Evolutionary conservation across 1,284 basidiomycete species (phyloP), one percentile per base, ranked within the genome.

Genomic region (Phellopilus nigrolimitatus): DNA sequence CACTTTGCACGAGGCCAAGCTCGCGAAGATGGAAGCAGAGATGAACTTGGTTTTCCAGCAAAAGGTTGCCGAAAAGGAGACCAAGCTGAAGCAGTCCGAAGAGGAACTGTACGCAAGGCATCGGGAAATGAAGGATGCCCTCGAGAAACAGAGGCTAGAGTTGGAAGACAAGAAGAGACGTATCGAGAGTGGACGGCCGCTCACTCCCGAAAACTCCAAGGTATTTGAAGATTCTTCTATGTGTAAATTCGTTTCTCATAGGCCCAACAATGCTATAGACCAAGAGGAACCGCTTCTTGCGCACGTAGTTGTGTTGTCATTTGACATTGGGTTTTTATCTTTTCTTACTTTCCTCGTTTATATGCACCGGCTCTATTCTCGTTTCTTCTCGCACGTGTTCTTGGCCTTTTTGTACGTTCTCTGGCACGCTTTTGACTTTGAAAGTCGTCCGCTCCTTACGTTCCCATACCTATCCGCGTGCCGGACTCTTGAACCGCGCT

Each of bases 41-140:
- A 95, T 97, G 93, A 95, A 94, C 80, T 91, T 93, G 88, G 94
- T 98, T 61, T 98, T 98, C 90, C 92, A 95, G 68, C 95, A 97
- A 72, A 98, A 98, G 71, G 94, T 98, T 49, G 91, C 93, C 68
- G 94, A 98, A 71, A 97, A 98, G 76, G 94, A 98, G 68, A 81
- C 91, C 57, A 97, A 97, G 71, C 79, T 98, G 67, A 97, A 97
- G 75, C 94, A 97, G 70, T 92, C 88, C 51, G 95, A 98, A 71
- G 95, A 97, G 70, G 94, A 97, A 73, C 80, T 98, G 13, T 98
- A 98, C 66, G 90, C 93, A 50, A 84, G 94, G 57, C 94, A 98
- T 76, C 87, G 91, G 68, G 95, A 98, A 71, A 97, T 98, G 95
- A 97, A 97, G 74, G 94, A 97, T 61, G 88, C 94, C 13, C 76